Conservation (phyloP, 176 grass and related monocot species). For the Tillandsia leiboldiana region DNA sequence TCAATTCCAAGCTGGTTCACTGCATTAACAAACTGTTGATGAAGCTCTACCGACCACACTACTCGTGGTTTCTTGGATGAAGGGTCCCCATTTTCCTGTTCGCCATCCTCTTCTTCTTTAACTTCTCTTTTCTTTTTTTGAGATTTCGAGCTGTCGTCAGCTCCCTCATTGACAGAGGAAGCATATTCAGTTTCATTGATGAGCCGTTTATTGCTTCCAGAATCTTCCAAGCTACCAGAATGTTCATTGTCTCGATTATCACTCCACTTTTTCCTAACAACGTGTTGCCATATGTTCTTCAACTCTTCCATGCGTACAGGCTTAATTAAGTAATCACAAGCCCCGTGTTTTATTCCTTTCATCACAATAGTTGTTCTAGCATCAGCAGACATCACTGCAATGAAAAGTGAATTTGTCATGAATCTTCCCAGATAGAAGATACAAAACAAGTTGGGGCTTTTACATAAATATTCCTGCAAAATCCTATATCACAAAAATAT, state of each 20-base stretch:
- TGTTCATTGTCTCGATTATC: conserved; percentile 67
- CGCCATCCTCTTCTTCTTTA: conserved; percentile 88
- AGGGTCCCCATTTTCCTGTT: conserved; percentile 68
- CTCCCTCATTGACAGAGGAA: conserved; percentile 69
- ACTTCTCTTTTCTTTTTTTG: conserved; percentile 84
- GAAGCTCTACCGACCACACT: conserved; percentile 96
- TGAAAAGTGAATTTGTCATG: conserved; percentile 17
- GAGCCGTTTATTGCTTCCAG: conserved; percentile 28
- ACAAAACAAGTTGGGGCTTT: not conserved
- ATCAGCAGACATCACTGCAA: conserved; percentile 98
- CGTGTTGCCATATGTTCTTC: conserved; percentile 99
- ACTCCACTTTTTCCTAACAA: conserved; percentile 70
- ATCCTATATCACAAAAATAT: no score
- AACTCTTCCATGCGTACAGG: conserved; percentile 94
- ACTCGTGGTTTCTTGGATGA: conserved; percentile 94
- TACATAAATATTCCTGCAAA: no score
- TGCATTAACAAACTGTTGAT: conserved; percentile 98
- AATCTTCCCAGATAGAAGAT: not conserved
- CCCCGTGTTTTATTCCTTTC: conserved; percentile 98
- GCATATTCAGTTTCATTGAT: conserved; percentile 71
- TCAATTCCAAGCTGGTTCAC: conserved; percentile 97
- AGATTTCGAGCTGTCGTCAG: conserved; percentile 60
- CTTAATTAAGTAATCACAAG: conserved; percentile 95
- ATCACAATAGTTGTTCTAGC: conserved; percentile 85
- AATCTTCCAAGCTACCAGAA: conserved; percentile 90